Base-by-base conservation (phyloP, 2,329 filamentous ascomycete genomes). In the Fusarium ramigenum region DNA sequence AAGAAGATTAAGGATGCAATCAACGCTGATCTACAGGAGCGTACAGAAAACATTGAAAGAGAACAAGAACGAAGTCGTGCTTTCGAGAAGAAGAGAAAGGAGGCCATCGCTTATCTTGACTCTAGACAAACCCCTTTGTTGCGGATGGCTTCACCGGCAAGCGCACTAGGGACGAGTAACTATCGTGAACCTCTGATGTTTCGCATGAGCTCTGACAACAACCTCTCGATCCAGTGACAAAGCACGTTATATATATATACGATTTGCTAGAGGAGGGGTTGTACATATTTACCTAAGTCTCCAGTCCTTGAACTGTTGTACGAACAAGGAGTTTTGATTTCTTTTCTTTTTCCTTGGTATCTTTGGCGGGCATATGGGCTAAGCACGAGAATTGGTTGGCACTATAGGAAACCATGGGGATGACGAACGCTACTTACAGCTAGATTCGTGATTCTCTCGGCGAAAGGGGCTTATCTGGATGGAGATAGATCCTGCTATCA, bases 31-130 rank as follows among this genome's bases (percentile, higher is more conserved):
- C 78, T 84, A 23, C 77, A 82, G 11, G 79, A 83, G 63, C 84
- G 88, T 28, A 76, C 79, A 72, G 75, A 66, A n/a, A 77, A 80
- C 8, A 79, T 88, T 42, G 82, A 84, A 19, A 75, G 79, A 36
- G 88, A 90, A 78, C 80, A 86, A 36, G 83, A 85, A 66, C 83
- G 85, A 54, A 89, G 86, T 60, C 81, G 82, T 11, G 66, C 78
- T 2, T 90, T 90, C 73, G 88, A 90, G 77, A 68, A 76, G 60
- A 84, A 78, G 70, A 83, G 88, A 46, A 80, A 81, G 44, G 84
- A 87, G 68, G 87, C 87, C 6, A 78, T 85, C 25, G 80, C 80
- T 25, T 82, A 82, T 44, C 69, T 88, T 32, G 77, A 79, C 7
- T 74, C 78, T n/a, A 77, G 64, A 46, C 78, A 79, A 52, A 66